Evolutionary conservation across 2,329 filamentous ascomycete species (phyloP).

Genomic region (Paracoccidioides brasiliensis): DNA sequence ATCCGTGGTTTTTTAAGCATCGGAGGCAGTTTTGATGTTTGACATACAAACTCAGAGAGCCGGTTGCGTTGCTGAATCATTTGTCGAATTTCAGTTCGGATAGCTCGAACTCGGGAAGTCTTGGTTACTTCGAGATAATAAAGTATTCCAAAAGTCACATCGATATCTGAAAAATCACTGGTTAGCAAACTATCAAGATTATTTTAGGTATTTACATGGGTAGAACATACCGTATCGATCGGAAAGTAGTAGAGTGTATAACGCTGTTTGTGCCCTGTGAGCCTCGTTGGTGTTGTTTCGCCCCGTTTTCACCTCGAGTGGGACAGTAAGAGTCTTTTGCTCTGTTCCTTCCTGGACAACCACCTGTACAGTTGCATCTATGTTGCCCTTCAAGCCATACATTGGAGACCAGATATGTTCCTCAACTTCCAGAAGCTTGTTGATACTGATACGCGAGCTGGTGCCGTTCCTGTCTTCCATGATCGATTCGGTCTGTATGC

Average conservation of each 20-base stretch:
- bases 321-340: conserved; percentile 62
- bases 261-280: conserved; percentile 83
- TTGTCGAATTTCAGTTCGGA: conserved; percentile 78
- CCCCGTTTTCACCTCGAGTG: conserved; percentile 92
- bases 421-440: conserved; percentile 88
- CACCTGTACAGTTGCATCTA: conserved; percentile 91
- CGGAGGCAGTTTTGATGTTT: conserved; percentile 67
- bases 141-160: conserved; percentile 77
- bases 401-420: conserved; percentile 97
- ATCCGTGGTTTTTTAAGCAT: conserved; percentile 74
- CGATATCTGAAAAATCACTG: conserved; percentile 49
- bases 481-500: conserved; percentile 48
- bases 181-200: not conserved
- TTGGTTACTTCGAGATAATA: conserved; percentile 92
- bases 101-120: conserved; percentile 69
- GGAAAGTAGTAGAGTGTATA: conserved; percentile 84
- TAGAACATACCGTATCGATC: conserved; percentile 60
- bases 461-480: conserved; percentile 69
- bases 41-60: conserved; percentile 70
- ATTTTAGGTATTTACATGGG: not conserved
- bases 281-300: conserved; percentile 62
- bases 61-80: conserved; percentile 96
- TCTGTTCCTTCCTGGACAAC: conserved; percentile 59
- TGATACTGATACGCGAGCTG: conserved; percentile 69
- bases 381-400: conserved; percentile 94